These are phyloP conservation scores for Solanum hybrid DNA, from an alignment of 305 asterid species.

Conservation along the genomic window DNA sequence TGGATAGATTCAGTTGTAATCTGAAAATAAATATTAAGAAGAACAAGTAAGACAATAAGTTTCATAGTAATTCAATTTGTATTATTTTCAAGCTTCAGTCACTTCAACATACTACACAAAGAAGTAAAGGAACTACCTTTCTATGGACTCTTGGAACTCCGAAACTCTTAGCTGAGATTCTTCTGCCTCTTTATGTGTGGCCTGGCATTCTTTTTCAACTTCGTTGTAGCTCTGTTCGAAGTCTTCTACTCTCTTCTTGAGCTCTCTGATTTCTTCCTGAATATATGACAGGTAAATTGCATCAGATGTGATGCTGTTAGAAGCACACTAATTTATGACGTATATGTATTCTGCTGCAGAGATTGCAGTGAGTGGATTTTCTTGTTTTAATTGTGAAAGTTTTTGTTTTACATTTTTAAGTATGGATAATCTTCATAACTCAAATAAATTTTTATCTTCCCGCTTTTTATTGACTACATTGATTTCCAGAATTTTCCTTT, in stretches of 20 bases:
- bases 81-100: neutral
- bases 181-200: slow-evolving; percentile 59
- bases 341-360: neutral
- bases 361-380: neutral
- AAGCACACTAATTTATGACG: neutral
- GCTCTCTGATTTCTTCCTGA: slow-evolving; percentile 63
- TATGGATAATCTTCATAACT: neutral
- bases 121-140: slow-evolving; percentile 39
- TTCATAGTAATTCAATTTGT: slow-evolving; percentile 5
- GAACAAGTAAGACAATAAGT: slow-evolving; percentile 21
- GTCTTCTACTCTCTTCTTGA: slow-evolving; percentile 55
- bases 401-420: neutral
- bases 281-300: slow-evolving; percentile 12
- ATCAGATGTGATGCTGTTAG: neutral
- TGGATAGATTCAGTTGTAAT: slow-evolving; percentile 65
- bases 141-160: slow-evolving; percentile 75
- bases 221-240: slow-evolving; percentile 50
- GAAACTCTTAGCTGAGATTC: slow-evolving; percentile 58
- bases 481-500: neutral
- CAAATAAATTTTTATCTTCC: neutral
- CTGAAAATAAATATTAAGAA: slow-evolving; percentile 35
- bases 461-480: neutral
- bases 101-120: neutral
- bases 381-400: neutral
- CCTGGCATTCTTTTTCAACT: slow-evolving; percentile 60